Base-by-base conservation (phyloP, 202 grass and related monocot genomes). In the Brachypodium distachyon region DNA sequence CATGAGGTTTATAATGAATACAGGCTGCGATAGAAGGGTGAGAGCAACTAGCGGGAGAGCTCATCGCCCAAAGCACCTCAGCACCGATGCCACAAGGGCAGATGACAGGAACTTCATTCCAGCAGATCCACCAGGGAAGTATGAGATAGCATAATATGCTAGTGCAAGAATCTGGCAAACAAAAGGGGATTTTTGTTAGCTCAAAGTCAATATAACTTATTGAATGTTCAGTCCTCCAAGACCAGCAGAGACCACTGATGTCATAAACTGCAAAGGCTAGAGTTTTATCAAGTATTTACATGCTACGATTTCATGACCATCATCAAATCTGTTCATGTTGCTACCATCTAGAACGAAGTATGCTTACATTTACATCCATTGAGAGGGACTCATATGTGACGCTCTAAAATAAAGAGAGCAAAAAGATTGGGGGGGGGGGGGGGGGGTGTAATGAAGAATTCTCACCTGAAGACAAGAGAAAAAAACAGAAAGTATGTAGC, bases 41-140 rank as follows among this genome's bases (percentile, higher is more conserved):
- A 73, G 51, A 78, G 47, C 19, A 85, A 71, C 69, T 72, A 59
- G 67, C 60, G 6, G 65, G 49, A 38, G 11, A 77, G 39, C 82
- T 97, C 82, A 97, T 92, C 95, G 84, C 33, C 91, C 79, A 16
- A 97, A 94, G 57, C 95, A 97, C 54, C 68, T 88, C 63, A 97
- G 61, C 77, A 98, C 58, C 4, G 91, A 82, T 9, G 95, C 86
- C 63, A 93, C 50, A 54, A 98, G 21, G 44, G 87, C 72, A 6
- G 95, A 94, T 39, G 89, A 90, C 39, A 98, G 77, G 72, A 98
- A 98, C 72, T 94, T 94, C 80, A 94, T 69, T 79, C 95, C 95
- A 67, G 95, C 82, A 71, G 95, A 94, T 74, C 95, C 95, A 82
- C 95, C 95, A 52, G 95, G 95, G 68, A 94, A 98, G 71, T 98